These are phyloP conservation scores for Starmerella powellii DNA, from an alignment of 805 yeast genomes.

Conservation along the genomic window DNA sequence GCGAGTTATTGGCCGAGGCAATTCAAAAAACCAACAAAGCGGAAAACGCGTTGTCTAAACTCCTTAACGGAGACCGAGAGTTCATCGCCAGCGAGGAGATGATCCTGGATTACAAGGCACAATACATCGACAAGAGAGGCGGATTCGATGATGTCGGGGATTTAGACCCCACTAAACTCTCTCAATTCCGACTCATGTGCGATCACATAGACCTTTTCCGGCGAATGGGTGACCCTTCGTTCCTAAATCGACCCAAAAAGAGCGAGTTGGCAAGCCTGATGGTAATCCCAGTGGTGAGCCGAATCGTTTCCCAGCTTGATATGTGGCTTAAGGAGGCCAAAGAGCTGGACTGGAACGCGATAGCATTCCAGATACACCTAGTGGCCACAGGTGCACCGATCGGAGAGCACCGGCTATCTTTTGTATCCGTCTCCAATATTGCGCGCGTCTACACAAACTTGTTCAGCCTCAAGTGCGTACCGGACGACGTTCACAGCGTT, in stretches of 20 bases:
- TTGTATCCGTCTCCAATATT: slow-evolving; percentile 1
- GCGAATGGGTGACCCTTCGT: slow-evolving; percentile 4
- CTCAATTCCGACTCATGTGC: slow-evolving; percentile 1
- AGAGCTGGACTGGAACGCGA: slow-evolving; percentile 10
- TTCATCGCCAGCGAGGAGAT: too few relatives aligned
- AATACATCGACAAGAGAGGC: neutral
- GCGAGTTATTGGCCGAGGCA: too few relatives aligned
- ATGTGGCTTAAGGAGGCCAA: slow-evolving; percentile 12
- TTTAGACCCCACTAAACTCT: neutral
- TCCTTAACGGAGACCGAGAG: too few relatives aligned
- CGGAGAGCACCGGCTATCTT: too few relatives aligned
- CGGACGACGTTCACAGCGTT: slow-evolving; percentile 15
- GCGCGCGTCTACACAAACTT: slow-evolving; percentile 1
- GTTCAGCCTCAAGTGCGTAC: slow-evolving; percentile 10
- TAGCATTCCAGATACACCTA: slow-evolving; percentile 6
- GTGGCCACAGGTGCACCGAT: too few relatives aligned
- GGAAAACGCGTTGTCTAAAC: too few relatives aligned
- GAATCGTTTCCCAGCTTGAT: slow-evolving; percentile 2
- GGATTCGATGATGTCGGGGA: neutral
- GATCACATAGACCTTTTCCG: neutral
- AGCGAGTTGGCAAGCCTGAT: neutral
- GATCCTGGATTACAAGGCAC: too few relatives aligned
- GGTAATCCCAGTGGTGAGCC: neutral
- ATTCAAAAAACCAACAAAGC: too few relatives aligned
- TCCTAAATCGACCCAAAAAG: slow-evolving; percentile 6